Conservation (phyloP, 805 yeast genomes). For the Schizosaccharomyces japonicus region DNA sequence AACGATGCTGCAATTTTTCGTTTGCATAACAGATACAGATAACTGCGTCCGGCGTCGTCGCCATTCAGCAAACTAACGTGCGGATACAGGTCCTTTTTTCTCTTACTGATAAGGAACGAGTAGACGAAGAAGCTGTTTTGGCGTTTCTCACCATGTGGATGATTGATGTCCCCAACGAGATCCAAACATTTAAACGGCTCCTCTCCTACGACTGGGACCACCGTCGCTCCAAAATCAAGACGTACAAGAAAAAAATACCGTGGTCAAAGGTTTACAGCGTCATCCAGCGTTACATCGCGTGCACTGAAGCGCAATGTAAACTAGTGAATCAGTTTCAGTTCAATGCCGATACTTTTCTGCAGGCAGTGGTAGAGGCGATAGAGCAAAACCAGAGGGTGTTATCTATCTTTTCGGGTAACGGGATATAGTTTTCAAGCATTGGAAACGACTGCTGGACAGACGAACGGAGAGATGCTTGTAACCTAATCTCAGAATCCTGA, state of each 20-base stretch:
- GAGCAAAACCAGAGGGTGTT: no score
- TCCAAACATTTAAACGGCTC: neutral
- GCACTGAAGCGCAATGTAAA: neutral
- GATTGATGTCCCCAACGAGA: neutral
- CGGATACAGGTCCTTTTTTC: neutral
- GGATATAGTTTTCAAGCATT: no score
- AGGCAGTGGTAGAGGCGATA: no score
- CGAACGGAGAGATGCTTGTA: no score
- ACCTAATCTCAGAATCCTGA: no score
- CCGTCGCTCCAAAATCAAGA: neutral
- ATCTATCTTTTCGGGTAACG: no score
- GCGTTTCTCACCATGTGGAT: neutral
- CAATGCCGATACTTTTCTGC: neutral
- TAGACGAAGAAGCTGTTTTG: neutral
- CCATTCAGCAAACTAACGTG: no score
- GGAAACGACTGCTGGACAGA: no score
- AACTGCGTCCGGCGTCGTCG: no score
- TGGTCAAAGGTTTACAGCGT: neutral
- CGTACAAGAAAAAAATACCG: neutral
- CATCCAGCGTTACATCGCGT: neutral
- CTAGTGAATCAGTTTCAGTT: neutral
- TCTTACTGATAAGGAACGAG: neutral
- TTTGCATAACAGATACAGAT: no score
- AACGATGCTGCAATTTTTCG: no score
- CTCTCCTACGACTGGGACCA: neutral